Evolutionary conservation across 1,284 basidiomycete species (phyloP), one percentile per base, ranked within the genome.

Genomic region (Ustilago bromivora): DNA sequence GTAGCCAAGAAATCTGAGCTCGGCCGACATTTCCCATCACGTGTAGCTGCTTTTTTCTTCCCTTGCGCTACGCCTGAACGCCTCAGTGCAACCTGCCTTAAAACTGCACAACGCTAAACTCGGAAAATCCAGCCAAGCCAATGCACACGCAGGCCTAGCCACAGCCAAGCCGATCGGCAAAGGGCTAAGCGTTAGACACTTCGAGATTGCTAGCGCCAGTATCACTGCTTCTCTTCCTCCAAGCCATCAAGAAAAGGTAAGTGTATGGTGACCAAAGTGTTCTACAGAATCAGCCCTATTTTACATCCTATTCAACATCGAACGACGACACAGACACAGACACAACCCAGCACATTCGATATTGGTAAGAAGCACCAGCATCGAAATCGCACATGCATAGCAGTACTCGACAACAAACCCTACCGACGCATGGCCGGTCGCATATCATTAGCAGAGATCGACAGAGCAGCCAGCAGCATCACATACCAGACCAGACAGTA

Each of bases 221-320:
- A 28, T 28, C 67, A 61, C 61, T 76, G 60, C 59, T 53, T 61
- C 61, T 55, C 63, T 63, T 59, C 59, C 68, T 67, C 71, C 61
- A 77, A 66, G 75, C 75, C 75, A 77, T 77, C 75, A 77, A 73
- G 71, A 73, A 73, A 66, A 73, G 71, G 75, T 77, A 73, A 77
- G 75, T 77, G 28, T 17, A 58, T 58, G 28, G 32, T 57, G 36
- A 51, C 43, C 28, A 51, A 28, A 28, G 35, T 38, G 57, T 36
- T 34, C 59, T 57, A 31, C 31, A 13, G 52, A 11, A 19, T 23
- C 32, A 35, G 4, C 46, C 52, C 43, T 38, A 31, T 31, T 61
- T 53, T 49, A n/a, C 61, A 61, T 41, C 61, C 23, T 23, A 23
- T 23, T 23, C 23, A 23, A 23, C 23, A 19, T 23, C 23, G 38